These are phyloP conservation scores for Saccharomyces hybrid DNA, from an alignment of 1,139 yeast species.

Conservation along the genomic window DNA sequence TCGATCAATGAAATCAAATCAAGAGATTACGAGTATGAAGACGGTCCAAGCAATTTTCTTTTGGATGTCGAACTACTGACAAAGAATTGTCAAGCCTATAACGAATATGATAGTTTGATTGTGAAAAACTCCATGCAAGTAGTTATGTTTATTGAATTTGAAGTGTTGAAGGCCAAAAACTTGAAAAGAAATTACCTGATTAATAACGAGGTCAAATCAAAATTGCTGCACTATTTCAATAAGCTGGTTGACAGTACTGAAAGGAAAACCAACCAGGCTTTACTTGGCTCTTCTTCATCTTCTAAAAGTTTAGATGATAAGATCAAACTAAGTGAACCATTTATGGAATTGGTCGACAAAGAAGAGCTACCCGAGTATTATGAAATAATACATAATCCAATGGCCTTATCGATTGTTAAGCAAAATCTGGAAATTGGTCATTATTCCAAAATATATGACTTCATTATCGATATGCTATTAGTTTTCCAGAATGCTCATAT, in stretches of 20 bases:
- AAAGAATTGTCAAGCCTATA: constrained; percentile 54
- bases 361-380: constrained; percentile 53
- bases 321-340: constrained; percentile 45
- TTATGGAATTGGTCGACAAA: constrained; percentile 48
- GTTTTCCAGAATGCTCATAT: constrained; percentile 52
- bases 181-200: constrained; percentile 27
- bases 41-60: constrained; percentile 35
- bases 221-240: constrained; percentile 28
- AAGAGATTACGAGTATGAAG: constrained; percentile 36
- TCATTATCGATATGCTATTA: constrained; percentile 41
- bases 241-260: constrained; percentile 37
- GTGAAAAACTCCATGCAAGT: constrained; percentile 46
- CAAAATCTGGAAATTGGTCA: constrained; percentile 38
- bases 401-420: constrained; percentile 44
- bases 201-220: constrained; percentile 24
- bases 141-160: constrained; percentile 28
- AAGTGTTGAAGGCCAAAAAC: constrained; percentile 30
- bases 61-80: constrained; percentile 49
- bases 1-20: constrained; percentile 56
- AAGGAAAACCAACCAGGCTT: constrained; percentile 29
- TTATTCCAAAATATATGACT: constrained; percentile 41
- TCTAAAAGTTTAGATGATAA: constrained; percentile 19
- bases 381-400: constrained; percentile 47
- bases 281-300: constrained; percentile 9
- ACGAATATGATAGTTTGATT: constrained; percentile 54